These are phyloP conservation scores for Calonectria hongkongensis DNA, from an alignment of 2,329 filamentous ascomycete genomes.

Conservation along the genomic window DNA sequence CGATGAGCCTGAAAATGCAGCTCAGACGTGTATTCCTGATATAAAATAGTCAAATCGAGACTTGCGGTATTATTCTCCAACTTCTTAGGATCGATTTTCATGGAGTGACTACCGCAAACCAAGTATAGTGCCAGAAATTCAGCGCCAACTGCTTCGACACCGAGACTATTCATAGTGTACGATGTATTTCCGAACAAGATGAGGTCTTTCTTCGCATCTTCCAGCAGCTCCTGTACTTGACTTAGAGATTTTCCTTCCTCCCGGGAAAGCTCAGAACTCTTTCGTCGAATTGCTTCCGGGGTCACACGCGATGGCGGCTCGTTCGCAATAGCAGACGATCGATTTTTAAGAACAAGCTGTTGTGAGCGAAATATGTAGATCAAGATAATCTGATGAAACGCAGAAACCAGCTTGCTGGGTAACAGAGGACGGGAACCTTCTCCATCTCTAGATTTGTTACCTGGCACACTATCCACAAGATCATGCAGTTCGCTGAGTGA, in stretches of 20 bases:
- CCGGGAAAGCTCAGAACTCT: not conserved
- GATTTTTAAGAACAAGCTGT: not conserved
- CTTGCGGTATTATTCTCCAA: not conserved
- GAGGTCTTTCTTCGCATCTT: slow-evolving; percentile 15
- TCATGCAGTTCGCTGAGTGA: too few relatives aligned
- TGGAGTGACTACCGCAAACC: not conserved
- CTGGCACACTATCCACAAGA: too few relatives aligned
- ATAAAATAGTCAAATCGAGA: not conserved
- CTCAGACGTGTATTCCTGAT: slow-evolving; percentile 12
- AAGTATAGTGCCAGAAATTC: not conserved
- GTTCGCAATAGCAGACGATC: not conserved
- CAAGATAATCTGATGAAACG: slow-evolving; percentile 15
- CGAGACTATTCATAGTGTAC: not conserved
- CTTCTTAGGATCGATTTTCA: not conserved
- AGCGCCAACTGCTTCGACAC: slow-evolving; percentile 12
- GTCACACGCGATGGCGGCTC: not conserved
- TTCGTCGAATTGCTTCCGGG: not conserved
- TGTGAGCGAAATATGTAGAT: slow-evolving; percentile 10
- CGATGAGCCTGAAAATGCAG: slow-evolving; percentile 20
- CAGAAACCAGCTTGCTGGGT: slow-evolving; percentile 2
- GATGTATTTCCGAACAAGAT: slow-evolving; percentile 16
- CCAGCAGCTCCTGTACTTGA: not conserved
- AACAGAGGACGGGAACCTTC: not conserved
- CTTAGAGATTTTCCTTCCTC: not conserved
- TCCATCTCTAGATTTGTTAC: not conserved